These are phyloP conservation scores for Flaveria ramosissima DNA, from an alignment of 129 eudicot species.

Conservation along the genomic window DNA sequence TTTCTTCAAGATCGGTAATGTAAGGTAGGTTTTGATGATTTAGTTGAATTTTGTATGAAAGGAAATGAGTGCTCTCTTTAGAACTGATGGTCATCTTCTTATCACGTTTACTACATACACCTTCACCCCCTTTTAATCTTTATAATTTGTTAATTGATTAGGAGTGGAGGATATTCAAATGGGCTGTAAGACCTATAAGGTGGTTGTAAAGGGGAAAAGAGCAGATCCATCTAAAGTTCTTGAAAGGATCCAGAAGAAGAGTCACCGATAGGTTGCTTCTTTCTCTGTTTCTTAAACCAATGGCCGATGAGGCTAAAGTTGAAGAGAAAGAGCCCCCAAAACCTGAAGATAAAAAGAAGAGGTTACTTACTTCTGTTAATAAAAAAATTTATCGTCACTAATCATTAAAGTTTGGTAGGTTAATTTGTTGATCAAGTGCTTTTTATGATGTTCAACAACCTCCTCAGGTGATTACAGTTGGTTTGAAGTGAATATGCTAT, in stretches of 20 bases:
- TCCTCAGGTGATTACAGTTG: slow-evolving; percentile 74
- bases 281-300: slow-evolving; percentile 72
- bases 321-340: slow-evolving; percentile 64
- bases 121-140: background rate
- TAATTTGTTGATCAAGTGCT: slow-evolving; percentile 22
- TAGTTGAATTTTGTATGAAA: no score
- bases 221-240: slow-evolving; percentile 93
- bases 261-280: slow-evolving; percentile 86
- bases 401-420: slow-evolving; percentile 2
- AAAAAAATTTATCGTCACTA: background rate
- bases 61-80: slow-evolving; percentile 30
- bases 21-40: no score
- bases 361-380: slow-evolving; percentile 32
- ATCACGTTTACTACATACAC: slow-evolving; percentile 6
- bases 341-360: slow-evolving; percentile 76
- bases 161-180: slow-evolving; percentile 88
- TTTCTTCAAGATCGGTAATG: no score
- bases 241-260: slow-evolving; percentile 80
- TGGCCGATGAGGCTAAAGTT: slow-evolving; percentile 56
- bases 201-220: slow-evolving; percentile 89
- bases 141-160: slow-evolving; percentile 12
- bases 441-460: slow-evolving; percentile 44
- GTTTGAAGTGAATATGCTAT: slow-evolving; percentile 81
- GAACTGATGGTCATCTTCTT: slow-evolving; percentile 31
- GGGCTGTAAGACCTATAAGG: slow-evolving; percentile 83